Evolutionary conservation across 1,284 basidiomycete species (phyloP).

Genomic region (Bondarzewia mesenterica): DNA sequence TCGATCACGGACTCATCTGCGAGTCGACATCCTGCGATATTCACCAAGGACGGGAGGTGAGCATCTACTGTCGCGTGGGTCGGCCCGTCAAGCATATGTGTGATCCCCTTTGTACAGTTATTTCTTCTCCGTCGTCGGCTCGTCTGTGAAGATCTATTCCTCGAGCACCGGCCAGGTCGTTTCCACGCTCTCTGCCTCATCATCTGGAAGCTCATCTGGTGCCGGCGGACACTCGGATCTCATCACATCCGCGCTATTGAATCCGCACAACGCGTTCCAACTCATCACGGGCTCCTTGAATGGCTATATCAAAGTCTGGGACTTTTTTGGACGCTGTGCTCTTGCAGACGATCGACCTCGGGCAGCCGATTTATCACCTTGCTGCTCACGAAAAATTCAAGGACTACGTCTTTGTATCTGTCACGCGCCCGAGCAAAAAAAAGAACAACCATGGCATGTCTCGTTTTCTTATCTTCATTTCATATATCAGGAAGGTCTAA

Average conservation of each 20-base stretch:
- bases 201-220: conserved; percentile 28
- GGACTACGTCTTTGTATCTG: conserved; percentile 65
- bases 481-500: not conserved
- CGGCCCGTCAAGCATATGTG: not conserved
- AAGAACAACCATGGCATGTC: conserved; percentile 36
- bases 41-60: conserved; percentile 82
- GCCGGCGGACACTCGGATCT: conserved; percentile 38
- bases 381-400: conserved; percentile 61
- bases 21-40: conserved; percentile 63
- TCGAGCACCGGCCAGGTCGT: conserved; percentile 68
- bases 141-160: conserved; percentile 78
- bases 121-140: conserved; percentile 77
- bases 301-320: conserved; percentile 86
- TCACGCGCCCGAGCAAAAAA: conserved; percentile 42
- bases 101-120: conserved; percentile 47
- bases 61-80: conserved; percentile 19
- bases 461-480: conserved; percentile 3
- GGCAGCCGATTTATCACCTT: conserved; percentile 67
- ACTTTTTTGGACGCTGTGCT: conserved; percentile 84
- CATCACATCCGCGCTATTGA: conserved; percentile 74
- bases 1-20: conserved; percentile 65
- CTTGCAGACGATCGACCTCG: conserved; percentile 65
- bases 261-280: conserved; percentile 85
- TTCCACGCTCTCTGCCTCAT: conserved; percentile 57
- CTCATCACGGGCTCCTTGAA: conserved; percentile 82